Evolutionary conservation across 768 basidiomycete genomes (phyloP).

Genomic region (Tremella mesenterica): DNA sequence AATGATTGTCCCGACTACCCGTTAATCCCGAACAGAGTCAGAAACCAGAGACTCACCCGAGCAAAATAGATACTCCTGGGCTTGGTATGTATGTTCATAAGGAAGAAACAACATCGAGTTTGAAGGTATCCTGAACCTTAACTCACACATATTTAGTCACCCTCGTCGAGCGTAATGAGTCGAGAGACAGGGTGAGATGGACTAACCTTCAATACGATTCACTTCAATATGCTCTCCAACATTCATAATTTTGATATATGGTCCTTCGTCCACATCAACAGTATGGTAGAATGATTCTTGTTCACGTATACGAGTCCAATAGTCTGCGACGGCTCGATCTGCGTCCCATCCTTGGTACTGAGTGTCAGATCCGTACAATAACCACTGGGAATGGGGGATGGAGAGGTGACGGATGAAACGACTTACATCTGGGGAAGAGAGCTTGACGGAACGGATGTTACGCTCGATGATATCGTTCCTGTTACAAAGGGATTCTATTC

Average conservation of each 20-base stretch:
- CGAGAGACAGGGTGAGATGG: background rate
- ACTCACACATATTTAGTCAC: background rate
- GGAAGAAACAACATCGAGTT: constrained; percentile 93
- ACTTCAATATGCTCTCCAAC: constrained; percentile 95
- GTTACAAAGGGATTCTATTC: constrained; percentile 87
- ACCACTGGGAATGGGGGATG: background rate
- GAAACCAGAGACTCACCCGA: constrained; percentile 53
- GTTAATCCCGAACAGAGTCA: background rate
- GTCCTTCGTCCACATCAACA: constrained; percentile 81
- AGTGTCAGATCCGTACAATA: background rate
- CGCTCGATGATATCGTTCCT: constrained; percentile 84
- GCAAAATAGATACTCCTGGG: constrained; percentile 95
- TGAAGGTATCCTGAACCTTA: constrained; percentile 47
- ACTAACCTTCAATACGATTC: constrained; percentile 51
- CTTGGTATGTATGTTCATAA: constrained; percentile 97
- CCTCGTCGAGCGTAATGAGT: background rate
- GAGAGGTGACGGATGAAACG: background rate
- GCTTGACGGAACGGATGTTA: constrained; percentile 94
- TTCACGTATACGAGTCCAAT: constrained; percentile 75
- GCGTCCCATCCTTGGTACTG: constrained; percentile 92
- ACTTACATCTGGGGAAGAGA: constrained; percentile 92
- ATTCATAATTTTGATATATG: constrained; percentile 89
- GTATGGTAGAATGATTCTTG: constrained; percentile 85
- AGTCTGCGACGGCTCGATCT: constrained; percentile 83
- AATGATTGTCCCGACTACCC: constrained; percentile 89